Evolutionary conservation across 225 moss, liverwort and hornwort species (phyloP).

Genomic region (Bryum argenteum): DNA sequence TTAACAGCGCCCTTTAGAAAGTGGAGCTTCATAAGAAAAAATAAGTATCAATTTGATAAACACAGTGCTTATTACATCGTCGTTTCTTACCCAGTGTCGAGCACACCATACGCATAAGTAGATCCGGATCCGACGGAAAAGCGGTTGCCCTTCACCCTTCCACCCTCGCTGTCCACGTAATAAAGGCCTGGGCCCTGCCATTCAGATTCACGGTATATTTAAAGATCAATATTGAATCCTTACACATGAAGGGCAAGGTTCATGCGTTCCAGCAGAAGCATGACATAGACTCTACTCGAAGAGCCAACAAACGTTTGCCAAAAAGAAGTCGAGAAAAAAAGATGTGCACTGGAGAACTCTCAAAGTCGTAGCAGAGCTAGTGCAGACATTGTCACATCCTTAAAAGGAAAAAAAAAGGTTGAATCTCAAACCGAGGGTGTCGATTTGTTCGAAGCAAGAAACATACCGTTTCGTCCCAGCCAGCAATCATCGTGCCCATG

Average conservation of each 20-base stretch:
- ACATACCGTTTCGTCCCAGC: constrained; percentile 90
- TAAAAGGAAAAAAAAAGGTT: no score
- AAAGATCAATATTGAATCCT: not conserved
- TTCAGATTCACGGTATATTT: constrained; percentile 12
- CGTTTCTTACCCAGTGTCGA: constrained; percentile 64
- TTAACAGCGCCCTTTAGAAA: constrained; percentile 4
- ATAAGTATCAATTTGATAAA: not conserved
- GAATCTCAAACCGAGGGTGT: no score
- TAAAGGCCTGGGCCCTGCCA: constrained; percentile 85
- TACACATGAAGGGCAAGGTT: not conserved
- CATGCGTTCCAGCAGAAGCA: no score
- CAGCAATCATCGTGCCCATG: constrained; percentile 97
- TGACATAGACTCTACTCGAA: no score
- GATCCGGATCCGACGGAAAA: constrained; percentile 76
- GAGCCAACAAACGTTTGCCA: no score
- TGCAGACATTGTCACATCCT: no score
- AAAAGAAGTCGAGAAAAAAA: no score
- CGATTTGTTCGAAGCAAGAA: no score
- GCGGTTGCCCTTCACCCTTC: constrained; percentile 39
- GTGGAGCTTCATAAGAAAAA: not conserved
- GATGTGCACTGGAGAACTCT: no score
- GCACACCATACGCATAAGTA: constrained; percentile 87
- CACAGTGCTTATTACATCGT: not conserved
- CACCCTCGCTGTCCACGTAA: constrained; percentile 90
- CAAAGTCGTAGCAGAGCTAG: no score